phyloP scores from a whole-genome alignment of 106 monocot genomes.

The Acanthochlamys bracteata region DNA sequence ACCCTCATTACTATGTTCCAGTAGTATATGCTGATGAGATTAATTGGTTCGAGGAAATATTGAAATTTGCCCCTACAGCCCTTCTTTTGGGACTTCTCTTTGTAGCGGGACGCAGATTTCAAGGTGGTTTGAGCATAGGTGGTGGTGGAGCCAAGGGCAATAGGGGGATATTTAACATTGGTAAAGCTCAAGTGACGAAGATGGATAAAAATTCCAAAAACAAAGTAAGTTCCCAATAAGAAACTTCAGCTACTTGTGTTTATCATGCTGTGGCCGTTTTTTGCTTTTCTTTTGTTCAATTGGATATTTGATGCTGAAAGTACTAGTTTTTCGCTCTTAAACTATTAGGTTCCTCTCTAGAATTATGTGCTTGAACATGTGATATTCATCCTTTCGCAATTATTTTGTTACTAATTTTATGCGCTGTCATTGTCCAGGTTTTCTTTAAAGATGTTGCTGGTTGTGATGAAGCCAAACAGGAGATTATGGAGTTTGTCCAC shows the following conservation, averaged over 20 bases:
- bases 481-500: slow-evolving; percentile 99
- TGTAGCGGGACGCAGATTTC: slow-evolving; percentile 57
- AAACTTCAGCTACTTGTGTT: background rate
- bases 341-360: no score
- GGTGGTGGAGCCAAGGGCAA: slow-evolving; percentile 43
- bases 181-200: slow-evolving; percentile 84
- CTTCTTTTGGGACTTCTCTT: slow-evolving; percentile 60
- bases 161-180: slow-evolving; percentile 88
- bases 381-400: no score
- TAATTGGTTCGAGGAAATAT: slow-evolving; percentile 54
- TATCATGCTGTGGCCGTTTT: no score
- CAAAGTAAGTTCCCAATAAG: slow-evolving; percentile 36
- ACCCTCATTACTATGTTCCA: slow-evolving; percentile 79
- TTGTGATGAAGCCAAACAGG: slow-evolving; percentile 98
- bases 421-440: slow-evolving; percentile 26
- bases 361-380: no score
- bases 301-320: no score
- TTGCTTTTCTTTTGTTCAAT: no score
- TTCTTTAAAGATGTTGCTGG: slow-evolving; percentile 98
- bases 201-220: slow-evolving; percentile 98
- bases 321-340: no score
- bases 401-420: no score
- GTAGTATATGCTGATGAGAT: slow-evolving; percentile 76
- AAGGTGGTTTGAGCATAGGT: slow-evolving; percentile 72
- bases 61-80: slow-evolving; percentile 70